phyloP scores from a whole-genome alignment of 345 rosid genomes.

The Euphorbia tirucalli region DNA sequence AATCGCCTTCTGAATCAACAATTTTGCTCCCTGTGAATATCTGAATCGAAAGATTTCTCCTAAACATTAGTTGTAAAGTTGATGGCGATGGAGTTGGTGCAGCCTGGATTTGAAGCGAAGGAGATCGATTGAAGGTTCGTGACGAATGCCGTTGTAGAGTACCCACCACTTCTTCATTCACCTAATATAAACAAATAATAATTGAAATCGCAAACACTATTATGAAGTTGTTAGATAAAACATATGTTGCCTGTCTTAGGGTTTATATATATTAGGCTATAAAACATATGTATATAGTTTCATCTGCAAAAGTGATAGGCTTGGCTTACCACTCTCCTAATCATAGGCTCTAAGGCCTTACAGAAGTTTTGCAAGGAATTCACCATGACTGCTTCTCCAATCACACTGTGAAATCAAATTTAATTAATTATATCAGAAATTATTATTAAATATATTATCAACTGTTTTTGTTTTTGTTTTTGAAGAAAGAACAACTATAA shows the following conservation, averaged over 20 bases:
- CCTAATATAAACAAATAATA: conserved; percentile 35
- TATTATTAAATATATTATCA: too few species aligned
- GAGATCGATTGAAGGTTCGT: conserved; percentile 37
- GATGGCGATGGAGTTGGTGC: conserved; percentile 46
- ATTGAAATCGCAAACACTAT: background rate
- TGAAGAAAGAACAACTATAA: background rate
- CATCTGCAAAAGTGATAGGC: too few species aligned
- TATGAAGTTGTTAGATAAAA: background rate
- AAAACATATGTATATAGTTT: background rate
- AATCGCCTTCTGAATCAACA: conserved; percentile 35
- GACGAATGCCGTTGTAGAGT: conserved; percentile 35
- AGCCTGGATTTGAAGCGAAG: conserved; percentile 46
- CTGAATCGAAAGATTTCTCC: conserved; percentile 31
- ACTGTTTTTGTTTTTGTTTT: too few species aligned
- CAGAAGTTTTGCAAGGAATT: conserved; percentile 43
- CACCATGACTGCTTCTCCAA: conserved; percentile 49
- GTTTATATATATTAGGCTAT: background rate
- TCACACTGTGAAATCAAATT: conserved; percentile 43
- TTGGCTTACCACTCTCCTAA: conserved; percentile 71
- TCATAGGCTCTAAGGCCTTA: conserved; percentile 69
- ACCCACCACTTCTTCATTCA: conserved; percentile 70
- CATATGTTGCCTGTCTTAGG: background rate
- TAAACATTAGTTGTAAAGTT: conserved; percentile 37
- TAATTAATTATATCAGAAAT: too few species aligned
- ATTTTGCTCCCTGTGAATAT: conserved; percentile 77